These are phyloP conservation scores for Medakamo hakoo DNA, from an alignment of 139 green algal species.

Conservation along the genomic window DNA sequence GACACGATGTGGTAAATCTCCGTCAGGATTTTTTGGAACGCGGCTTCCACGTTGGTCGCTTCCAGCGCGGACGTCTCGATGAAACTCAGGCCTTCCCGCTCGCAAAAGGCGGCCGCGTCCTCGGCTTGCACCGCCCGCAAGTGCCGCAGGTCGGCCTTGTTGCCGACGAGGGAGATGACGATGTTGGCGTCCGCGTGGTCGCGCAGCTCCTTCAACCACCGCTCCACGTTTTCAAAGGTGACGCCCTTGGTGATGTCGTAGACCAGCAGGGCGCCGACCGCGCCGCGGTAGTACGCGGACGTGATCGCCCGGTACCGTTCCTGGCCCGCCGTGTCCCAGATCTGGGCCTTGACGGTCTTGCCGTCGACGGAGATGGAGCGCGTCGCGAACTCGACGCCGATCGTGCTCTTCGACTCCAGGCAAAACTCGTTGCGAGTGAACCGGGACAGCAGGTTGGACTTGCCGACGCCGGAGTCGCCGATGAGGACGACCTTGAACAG, in stretches of 20 bases:
- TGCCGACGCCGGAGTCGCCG: constrained; percentile 94
- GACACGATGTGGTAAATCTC: constrained; percentile 97
- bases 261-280: constrained; percentile 91
- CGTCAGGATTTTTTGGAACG: constrained; percentile 92
- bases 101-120: constrained; percentile 73
- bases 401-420: constrained; percentile 97
- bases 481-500: constrained; percentile 99
- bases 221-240: constrained; percentile 95
- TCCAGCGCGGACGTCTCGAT: constrained; percentile 98
- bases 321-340: constrained; percentile 98
- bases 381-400: constrained; percentile 98
- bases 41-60: constrained; percentile 92
- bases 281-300: constrained; percentile 96
- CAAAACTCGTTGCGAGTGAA: constrained; percentile 99
- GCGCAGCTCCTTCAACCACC: constrained; percentile 95
- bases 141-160: constrained; percentile 96
- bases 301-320: constrained; percentile 97
- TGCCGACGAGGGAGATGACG: constrained; percentile 97
- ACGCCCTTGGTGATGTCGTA: constrained; percentile 99
- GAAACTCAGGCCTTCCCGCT: constrained; percentile 88
- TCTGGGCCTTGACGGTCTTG: constrained; percentile 99
- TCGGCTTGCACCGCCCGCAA: constrained; percentile 81
- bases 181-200: constrained; percentile 98
- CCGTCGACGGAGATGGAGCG: constrained; percentile 76
- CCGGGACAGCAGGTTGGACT: constrained; percentile 92